Conservation (phyloP, 352 stramenopile genomes). For the Globisporangium cylindrosporum region DNA sequence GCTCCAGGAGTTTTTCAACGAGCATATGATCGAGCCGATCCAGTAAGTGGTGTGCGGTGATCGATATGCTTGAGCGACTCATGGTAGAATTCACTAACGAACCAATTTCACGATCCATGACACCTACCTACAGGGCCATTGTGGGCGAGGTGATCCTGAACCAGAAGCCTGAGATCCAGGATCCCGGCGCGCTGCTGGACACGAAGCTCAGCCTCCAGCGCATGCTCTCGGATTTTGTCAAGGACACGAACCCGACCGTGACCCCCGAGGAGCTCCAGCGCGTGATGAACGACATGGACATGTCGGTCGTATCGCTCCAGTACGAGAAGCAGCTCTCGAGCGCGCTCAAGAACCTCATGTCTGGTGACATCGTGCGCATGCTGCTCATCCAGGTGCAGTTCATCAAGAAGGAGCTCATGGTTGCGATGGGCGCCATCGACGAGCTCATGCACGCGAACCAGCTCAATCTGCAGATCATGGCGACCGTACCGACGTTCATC, state of each 20-base stretch:
- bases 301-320: constrained; percentile 72
- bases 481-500: constrained; percentile 82
- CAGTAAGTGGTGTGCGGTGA: constrained; percentile 13
- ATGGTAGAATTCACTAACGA: neutral
- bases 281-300: constrained; percentile 66
- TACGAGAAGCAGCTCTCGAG: constrained; percentile 64
- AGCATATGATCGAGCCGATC: constrained; percentile 79
- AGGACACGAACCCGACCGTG: constrained; percentile 65
- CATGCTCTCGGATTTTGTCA: constrained; percentile 79
- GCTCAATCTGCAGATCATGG: constrained; percentile 83
- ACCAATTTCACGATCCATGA: neutral
- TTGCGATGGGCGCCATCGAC: constrained; percentile 84
- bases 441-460: constrained; percentile 88
- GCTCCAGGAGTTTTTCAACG: constrained; percentile 66
- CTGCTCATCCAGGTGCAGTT: constrained; percentile 87
- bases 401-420: constrained; percentile 89
- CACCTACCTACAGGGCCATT: constrained; percentile 42
- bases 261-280: constrained; percentile 35
- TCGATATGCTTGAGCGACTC: neutral
- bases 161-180: constrained; percentile 82
- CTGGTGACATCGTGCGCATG: constrained; percentile 85
- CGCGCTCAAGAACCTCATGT: constrained; percentile 77
- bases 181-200: constrained; percentile 67
- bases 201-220: constrained; percentile 79
- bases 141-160: constrained; percentile 79